Evolutionary conservation across 164 flowering plant species (phyloP).

Genomic region (Hamamelis virginiana): DNA sequence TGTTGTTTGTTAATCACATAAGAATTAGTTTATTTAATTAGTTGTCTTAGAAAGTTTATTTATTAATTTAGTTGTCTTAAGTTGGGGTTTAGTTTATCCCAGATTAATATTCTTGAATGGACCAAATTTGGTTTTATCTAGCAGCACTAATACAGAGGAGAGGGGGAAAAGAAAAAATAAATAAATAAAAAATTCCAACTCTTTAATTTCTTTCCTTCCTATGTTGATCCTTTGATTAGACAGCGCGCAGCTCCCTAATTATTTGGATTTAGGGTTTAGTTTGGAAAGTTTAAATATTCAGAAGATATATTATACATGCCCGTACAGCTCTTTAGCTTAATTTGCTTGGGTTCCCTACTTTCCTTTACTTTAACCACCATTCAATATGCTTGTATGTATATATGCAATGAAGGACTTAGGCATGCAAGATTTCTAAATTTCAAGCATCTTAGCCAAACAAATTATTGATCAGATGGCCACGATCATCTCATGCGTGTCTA

Average conservation of each 20-base stretch:
- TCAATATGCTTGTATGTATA: too few species aligned
- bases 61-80: too few species aligned
- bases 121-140: too few species aligned
- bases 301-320: background rate
- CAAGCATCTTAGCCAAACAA: background rate
- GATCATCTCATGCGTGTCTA: background rate
- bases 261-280: background rate
- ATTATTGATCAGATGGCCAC: background rate
- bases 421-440: background rate
- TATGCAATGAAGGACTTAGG: background rate
- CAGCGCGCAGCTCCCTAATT: background rate
- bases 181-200: too few species aligned
- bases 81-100: background rate
- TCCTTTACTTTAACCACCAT: background rate
- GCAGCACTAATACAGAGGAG: too few species aligned
- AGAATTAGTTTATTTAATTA: background rate
- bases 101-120: too few species aligned
- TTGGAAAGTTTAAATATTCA: background rate
- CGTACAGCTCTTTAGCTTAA: background rate
- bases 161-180: too few species aligned
- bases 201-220: conserved; percentile 1
- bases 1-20: conserved; percentile 3
- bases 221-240: conserved; percentile 10
- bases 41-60: background rate
- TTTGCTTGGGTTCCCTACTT: background rate